Conservation (phyloP, 331 rosid genomes). For the Pyracantha coccinea region DNA sequence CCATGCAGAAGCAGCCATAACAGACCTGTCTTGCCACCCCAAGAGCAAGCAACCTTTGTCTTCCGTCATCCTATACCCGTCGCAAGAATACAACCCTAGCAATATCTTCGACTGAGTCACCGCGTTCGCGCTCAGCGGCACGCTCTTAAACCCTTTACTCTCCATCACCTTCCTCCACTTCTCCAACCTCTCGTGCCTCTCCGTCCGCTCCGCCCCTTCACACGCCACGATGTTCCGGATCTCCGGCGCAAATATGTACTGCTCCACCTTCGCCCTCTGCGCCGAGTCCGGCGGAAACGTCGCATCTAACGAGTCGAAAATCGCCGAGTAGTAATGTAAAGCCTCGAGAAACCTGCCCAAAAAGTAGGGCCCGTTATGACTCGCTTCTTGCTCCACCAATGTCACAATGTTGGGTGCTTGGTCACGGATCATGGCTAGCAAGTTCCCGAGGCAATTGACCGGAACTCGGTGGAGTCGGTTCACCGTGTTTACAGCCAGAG, state of each 20-base stretch:
- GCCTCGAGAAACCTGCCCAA: constrained; percentile 79
- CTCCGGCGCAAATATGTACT: constrained; percentile 80
- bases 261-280: constrained; percentile 87
- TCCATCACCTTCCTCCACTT: constrained; percentile 93
- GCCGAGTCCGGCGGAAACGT: constrained; percentile 77
- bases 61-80: constrained; percentile 75
- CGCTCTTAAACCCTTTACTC: constrained; percentile 78
- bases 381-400: constrained; percentile 78
- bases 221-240: constrained; percentile 78
- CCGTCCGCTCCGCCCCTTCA: constrained; percentile 65
- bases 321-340: constrained; percentile 69
- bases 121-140: constrained; percentile 68
- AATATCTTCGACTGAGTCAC: constrained; percentile 83
- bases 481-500: constrained; percentile 64
- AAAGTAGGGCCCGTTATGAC: constrained; percentile 83
- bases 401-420: constrained; percentile 83
- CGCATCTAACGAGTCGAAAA: constrained; percentile 81
- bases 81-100: constrained; percentile 74
- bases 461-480: constrained; percentile 78
- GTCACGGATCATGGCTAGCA: constrained; percentile 63
- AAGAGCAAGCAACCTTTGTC: constrained; percentile 77
- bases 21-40: constrained; percentile 82
- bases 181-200: constrained; percentile 83
- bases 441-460: constrained; percentile 33
- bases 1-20: constrained; percentile 92